A percentile compares a stretch with the other conserved stretches of the same genome.
Conservation (phyloP, 768 basidiomycete genomes). For the Lactarius indigo region DNA sequence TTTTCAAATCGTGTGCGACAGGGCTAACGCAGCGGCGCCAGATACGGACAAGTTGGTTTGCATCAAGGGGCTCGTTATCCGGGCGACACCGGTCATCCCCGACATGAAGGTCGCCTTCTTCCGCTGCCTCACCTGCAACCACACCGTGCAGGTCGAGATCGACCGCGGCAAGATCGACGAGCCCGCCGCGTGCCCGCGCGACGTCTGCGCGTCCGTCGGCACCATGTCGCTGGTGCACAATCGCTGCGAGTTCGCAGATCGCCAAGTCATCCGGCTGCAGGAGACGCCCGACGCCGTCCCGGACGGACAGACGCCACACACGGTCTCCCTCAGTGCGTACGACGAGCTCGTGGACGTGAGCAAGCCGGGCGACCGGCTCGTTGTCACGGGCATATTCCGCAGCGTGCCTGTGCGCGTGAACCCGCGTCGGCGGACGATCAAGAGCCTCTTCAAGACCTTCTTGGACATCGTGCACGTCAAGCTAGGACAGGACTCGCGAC, state of each 20-base stretch:
- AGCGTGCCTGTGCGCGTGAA: slow-evolving; percentile 95
- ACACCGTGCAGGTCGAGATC: slow-evolving; percentile 96
- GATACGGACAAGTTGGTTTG: slow-evolving; percentile 98
- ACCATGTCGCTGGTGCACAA: slow-evolving; percentile 97
- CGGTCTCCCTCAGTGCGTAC: slow-evolving; percentile 95
- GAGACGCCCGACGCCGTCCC: slow-evolving; percentile 98
- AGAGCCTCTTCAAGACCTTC: slow-evolving; percentile 96
- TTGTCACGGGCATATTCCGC: slow-evolving; percentile 91
- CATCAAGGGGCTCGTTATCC: slow-evolving; percentile 96
- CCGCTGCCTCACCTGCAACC: slow-evolving; percentile 91
- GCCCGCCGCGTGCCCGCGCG: slow-evolving; percentile 86
- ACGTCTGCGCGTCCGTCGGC: slow-evolving; percentile 83
- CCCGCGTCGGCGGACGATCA: slow-evolving; percentile 85
- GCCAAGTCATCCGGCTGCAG: slow-evolving; percentile 92
- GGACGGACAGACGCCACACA: slow-evolving; percentile 97
- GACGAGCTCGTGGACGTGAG: slow-evolving; percentile 96
- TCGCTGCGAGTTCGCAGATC: slow-evolving; percentile 92
- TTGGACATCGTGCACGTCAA: slow-evolving; percentile 92
- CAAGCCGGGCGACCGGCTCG: slow-evolving; percentile 91
- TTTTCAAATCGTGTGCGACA: not conserved
- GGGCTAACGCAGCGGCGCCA: slow-evolving; percentile 32
- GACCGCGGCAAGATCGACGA: slow-evolving; percentile 98
- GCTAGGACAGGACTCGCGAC: slow-evolving; percentile 54
- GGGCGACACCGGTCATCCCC: slow-evolving; percentile 95
- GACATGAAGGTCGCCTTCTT: slow-evolving; percentile 99